A percentile compares a stretch with the other conserved stretches of the same genome.
phyloP scores from a whole-genome alignment of 1,139 yeast species.

The Meyerozyma sp. region DNA sequence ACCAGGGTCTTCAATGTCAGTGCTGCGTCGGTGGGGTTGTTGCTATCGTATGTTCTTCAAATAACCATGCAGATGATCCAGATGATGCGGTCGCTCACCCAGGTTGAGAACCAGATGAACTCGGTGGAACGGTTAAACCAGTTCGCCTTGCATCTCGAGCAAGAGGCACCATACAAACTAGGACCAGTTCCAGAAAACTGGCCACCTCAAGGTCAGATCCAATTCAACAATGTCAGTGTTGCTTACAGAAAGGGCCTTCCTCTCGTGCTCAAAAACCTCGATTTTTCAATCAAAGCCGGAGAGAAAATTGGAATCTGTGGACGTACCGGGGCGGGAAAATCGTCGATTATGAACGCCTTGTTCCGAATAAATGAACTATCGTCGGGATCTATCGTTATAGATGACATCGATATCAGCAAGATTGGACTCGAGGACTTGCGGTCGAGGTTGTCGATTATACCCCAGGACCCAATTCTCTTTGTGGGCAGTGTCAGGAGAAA shows the following conservation, averaged over 20 bases:
- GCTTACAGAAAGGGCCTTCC: conserved; percentile 7
- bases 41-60: conserved; percentile 7
- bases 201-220: conserved; percentile 6
- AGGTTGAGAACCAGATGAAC: conserved; percentile 5
- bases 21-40: conserved; percentile 4
- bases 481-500: conserved; percentile 3
- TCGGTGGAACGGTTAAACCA: conserved; percentile 4
- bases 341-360: conserved; percentile 4
- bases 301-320: conserved; percentile 8
- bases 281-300: conserved; percentile 2
- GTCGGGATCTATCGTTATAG: conserved; percentile 3
- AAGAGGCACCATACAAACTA: conserved; percentile 3
- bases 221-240: conserved; percentile 4
- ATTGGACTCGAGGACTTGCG: conserved; percentile 3
- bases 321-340: conserved; percentile 6
- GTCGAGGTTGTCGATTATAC: conserved; percentile 4
- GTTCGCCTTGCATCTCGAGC: conserved; percentile 3
- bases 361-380: conserved; percentile 4
- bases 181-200: conserved; percentile 4
- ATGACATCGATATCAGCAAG: conserved; percentile 2
- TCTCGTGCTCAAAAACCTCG: conserved; percentile 5
- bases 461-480: conserved; percentile 6
- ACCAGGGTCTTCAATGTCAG: conserved; percentile 1
- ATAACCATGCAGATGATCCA: conserved; percentile 11
- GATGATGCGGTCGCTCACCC: conserved; percentile 7